Percentiles rank a stretch among this genome's conserved stretches.
Evolutionary conservation across 768 basidiomycete genomes (phyloP).

Genomic region (Dendrothele bispora): DNA sequence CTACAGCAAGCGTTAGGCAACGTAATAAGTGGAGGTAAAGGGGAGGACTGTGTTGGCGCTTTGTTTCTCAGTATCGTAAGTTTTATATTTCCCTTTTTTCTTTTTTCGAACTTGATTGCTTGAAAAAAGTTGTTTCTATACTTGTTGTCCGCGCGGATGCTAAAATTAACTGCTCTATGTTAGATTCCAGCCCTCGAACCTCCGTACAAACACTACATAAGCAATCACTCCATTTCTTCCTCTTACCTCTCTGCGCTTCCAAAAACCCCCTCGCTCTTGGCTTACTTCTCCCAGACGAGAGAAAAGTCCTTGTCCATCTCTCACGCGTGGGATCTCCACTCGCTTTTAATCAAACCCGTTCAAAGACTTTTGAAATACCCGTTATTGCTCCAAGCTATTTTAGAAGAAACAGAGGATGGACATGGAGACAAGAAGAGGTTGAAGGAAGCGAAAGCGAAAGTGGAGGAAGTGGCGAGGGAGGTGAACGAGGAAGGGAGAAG

Average conservation of each 20-base stretch:
- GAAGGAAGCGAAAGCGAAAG: slow-evolving; percentile 48
- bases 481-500: slow-evolving; percentile 80
- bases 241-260: slow-evolving; percentile 55
- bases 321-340: slow-evolving; percentile 90
- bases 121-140: too few species aligned
- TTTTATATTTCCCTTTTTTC: slow-evolving; percentile 13
- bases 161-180: neutral
- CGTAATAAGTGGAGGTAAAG: slow-evolving; percentile 59
- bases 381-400: slow-evolving; percentile 75
- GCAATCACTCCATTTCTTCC: slow-evolving; percentile 73
- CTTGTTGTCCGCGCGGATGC: too few species aligned
- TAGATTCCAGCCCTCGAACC: slow-evolving; percentile 72
- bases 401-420: slow-evolving; percentile 68
- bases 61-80: slow-evolving; percentile 71
- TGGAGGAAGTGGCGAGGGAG: slow-evolving; percentile 72
- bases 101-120: too few species aligned
- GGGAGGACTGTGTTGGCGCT: slow-evolving; percentile 69
- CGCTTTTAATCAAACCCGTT: slow-evolving; percentile 95
- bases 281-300: slow-evolving; percentile 68
- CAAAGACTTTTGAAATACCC: slow-evolving; percentile 95
- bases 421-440: slow-evolving; percentile 69
- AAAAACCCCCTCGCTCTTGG: slow-evolving; percentile 55
- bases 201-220: slow-evolving; percentile 80
- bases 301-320: slow-evolving; percentile 69
- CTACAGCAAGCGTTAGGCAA: slow-evolving; percentile 68